A percentile compares a stretch with the other conserved stretches of the same genome.
These are phyloP conservation scores for Aschersonia sp. DNA, from an alignment of 2,329 filamentous ascomycete genomes.

Conservation along the genomic window DNA sequence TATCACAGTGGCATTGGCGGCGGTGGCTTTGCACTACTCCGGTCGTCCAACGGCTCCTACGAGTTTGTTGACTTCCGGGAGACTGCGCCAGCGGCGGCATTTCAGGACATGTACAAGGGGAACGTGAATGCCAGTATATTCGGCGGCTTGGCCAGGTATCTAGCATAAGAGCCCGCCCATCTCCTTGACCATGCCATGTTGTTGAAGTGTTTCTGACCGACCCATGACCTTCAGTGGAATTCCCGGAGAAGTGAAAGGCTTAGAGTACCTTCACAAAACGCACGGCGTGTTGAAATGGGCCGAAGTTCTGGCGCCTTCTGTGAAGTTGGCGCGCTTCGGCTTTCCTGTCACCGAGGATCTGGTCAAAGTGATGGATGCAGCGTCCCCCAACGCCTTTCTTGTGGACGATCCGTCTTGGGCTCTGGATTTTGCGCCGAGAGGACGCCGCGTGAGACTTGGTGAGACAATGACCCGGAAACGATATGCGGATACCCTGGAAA, in stretches of 20 bases:
- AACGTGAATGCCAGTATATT: constrained; percentile 48
- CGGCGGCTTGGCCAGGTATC: constrained; percentile 58
- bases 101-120: constrained; percentile 67
- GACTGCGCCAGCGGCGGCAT: constrained; percentile 65
- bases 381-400: constrained; percentile 42
- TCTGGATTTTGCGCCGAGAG: constrained; percentile 70
- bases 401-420: constrained; percentile 62
- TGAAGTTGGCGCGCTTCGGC: constrained; percentile 57
- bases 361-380: constrained; percentile 49
- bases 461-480: constrained; percentile 62
- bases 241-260: constrained; percentile 56
- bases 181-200: not conserved
- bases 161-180: not conserved
- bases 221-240: constrained; percentile 31
- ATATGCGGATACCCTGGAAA: constrained; percentile 60
- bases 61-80: constrained; percentile 80
- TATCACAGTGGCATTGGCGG: constrained; percentile 61
- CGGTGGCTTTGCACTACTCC: constrained; percentile 67
- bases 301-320: constrained; percentile 52
- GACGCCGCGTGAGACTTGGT: constrained; percentile 47
- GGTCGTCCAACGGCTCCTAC: constrained; percentile 48
- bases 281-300: constrained; percentile 53
- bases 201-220: not conserved
- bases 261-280: constrained; percentile 57
- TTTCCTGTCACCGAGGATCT: constrained; percentile 61